These are phyloP conservation scores for Colletotrichum neosansevieriae DNA, from an alignment of 2,329 filamentous ascomycete species.

Conservation along the genomic window DNA sequence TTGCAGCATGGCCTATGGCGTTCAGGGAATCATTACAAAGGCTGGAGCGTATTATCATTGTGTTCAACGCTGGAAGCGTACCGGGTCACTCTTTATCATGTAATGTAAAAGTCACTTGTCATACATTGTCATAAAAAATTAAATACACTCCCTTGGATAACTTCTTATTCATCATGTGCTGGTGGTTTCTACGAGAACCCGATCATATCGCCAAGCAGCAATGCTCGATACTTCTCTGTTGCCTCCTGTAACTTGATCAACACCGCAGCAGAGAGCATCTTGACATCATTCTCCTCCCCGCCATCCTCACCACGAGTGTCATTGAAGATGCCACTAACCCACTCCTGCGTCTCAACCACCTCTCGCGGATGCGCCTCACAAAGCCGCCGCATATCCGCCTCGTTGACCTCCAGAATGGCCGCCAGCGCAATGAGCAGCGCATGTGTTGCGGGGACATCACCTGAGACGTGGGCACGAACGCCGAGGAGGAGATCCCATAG, in stretches of 20 bases:
- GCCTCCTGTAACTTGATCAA: slow-evolving; percentile 84
- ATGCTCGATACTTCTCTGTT: slow-evolving; percentile 82
- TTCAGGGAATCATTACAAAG: neutral
- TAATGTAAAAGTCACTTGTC: slow-evolving; percentile 3
- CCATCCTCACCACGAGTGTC: slow-evolving; percentile 62
- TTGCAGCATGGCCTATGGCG: slow-evolving; percentile 1
- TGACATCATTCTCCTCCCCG: slow-evolving; percentile 81
- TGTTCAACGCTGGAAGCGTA: slow-evolving; percentile 12
- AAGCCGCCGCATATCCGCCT: slow-evolving; percentile 68
- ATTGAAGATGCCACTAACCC: slow-evolving; percentile 84
- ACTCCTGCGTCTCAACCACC: slow-evolving; percentile 87
- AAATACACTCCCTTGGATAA: slow-evolving; percentile 12
- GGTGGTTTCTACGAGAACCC: slow-evolving; percentile 42
- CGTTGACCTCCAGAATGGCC: slow-evolving; percentile 85
- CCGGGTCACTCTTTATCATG: neutral
- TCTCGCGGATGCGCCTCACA: slow-evolving; percentile 81
- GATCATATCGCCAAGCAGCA: slow-evolving; percentile 79
- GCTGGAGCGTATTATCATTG: neutral
- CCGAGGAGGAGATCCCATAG: slow-evolving; percentile 85
- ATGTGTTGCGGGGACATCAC: slow-evolving; percentile 76
- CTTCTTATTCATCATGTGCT: neutral
- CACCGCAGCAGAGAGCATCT: slow-evolving; percentile 82
- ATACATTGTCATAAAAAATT: neutral
- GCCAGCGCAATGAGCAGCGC: slow-evolving; percentile 84
- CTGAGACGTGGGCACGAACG: slow-evolving; percentile 70